Conservation (phyloP, 345 rosid species). For the Sisymbrium irio region DNA sequence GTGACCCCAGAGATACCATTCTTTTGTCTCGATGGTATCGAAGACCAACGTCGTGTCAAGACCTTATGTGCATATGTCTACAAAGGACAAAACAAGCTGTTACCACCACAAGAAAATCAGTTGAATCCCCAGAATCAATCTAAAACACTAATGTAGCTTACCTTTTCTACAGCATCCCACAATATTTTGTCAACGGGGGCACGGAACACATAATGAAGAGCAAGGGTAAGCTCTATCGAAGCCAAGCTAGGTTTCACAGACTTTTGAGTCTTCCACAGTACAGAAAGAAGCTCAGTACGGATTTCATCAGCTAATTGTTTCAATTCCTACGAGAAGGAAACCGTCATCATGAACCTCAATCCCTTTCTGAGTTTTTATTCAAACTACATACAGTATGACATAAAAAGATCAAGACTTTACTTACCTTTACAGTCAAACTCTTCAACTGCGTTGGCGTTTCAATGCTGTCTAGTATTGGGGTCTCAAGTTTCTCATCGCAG, state of each 20-base stretch:
- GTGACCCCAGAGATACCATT: constrained; percentile 63
- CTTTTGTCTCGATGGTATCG: constrained; percentile 59
- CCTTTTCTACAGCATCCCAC: constrained; percentile 93
- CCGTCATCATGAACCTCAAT: background rate
- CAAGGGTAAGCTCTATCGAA: constrained; percentile 73
- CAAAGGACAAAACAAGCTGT: constrained; percentile 17
- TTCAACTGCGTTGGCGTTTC: constrained; percentile 75
- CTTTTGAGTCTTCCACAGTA: constrained; percentile 44
- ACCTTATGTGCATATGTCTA: constrained; percentile 91
- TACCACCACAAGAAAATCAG: background rate
- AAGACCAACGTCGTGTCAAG: constrained; percentile 76
- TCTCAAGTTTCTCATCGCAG: constrained; percentile 55
- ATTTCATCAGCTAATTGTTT: constrained; percentile 71
- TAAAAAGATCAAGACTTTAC: constrained; percentile 37
- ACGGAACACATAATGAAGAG: constrained; percentile 80
- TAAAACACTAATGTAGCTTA: constrained; percentile 28
- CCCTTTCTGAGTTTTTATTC: background rate
- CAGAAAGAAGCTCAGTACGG: constrained; percentile 54
- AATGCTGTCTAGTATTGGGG: constrained; percentile 78
- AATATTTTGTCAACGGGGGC: constrained; percentile 82
- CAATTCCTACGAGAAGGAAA: constrained; percentile 56
- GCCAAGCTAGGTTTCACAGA: constrained; percentile 70
- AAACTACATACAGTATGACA: background rate
- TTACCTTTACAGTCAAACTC: constrained; percentile 68
- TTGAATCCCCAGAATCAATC: background rate